Percentiles rank a stretch among this genome's conserved stretches.
phyloP scores from a whole-genome alignment of 139 green algal genomes.

The Micractinium sp. region DNA sequence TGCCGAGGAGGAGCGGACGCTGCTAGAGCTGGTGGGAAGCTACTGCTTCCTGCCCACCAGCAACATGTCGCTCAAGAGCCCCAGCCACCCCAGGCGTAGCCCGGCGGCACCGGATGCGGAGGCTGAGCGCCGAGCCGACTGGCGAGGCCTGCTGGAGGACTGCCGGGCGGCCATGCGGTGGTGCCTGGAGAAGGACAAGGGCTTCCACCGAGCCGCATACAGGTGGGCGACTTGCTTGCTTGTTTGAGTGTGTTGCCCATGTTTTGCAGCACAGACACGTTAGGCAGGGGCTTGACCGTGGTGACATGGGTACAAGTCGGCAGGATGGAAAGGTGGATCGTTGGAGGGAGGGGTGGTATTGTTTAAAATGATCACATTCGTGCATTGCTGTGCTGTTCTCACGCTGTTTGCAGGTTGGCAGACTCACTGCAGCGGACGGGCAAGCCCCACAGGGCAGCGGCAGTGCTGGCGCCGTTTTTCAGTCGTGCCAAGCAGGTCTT shows the following conservation, averaged over 20 bases:
- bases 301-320: not conserved
- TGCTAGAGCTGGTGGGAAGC: slow-evolving; percentile 1
- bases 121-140: not conserved
- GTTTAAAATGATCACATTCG: too few relatives aligned
- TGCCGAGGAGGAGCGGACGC: not conserved
- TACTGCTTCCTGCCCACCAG: slow-evolving; percentile 29
- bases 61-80: not conserved
- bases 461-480: slow-evolving; percentile 11
- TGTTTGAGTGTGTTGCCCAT: not conserved
- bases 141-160: slow-evolving; percentile 12
- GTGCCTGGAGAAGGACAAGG: slow-evolving; percentile 3
- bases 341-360: too few relatives aligned
- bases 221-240: not conserved
- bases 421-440: not conserved
- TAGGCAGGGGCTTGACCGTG: not conserved
- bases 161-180: slow-evolving; percentile 27
- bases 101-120: not conserved
- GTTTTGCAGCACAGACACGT: not conserved
- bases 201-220: slow-evolving; percentile 15
- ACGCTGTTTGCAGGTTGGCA: slow-evolving; percentile 19
- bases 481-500: not conserved
- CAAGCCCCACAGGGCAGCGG: not conserved
- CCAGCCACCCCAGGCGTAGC: not conserved
- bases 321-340: too few relatives aligned
- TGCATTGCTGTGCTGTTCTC: too few relatives aligned